A percentile compares a stretch with the other conserved stretches of the same genome.
phyloP scores from a whole-genome alignment of 169 alveolate species.

The Cryptosporidium sp. region DNA sequence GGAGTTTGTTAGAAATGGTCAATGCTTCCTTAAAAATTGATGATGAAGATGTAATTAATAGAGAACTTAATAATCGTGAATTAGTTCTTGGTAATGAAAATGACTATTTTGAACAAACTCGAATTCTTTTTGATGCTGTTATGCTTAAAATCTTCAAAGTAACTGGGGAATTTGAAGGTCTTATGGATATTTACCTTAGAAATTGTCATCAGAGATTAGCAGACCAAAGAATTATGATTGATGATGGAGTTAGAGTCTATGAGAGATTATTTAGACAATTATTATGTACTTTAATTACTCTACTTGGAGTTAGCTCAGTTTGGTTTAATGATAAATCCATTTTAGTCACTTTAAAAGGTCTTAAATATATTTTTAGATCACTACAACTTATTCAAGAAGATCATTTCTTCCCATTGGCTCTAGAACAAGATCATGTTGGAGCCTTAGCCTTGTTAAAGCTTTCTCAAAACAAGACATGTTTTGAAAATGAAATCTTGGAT shows the following conservation, averaged over 20 bases:
- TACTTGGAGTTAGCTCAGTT: conserved; percentile 50
- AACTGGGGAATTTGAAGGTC: conserved; percentile 20
- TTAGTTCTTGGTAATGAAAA: neutral
- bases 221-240: neutral
- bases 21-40: neutral
- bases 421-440: conserved; percentile 72
- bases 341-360: conserved; percentile 7
- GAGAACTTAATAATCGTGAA: neutral
- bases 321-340: conserved; percentile 52
- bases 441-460: conserved; percentile 51
- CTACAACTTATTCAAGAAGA: conserved; percentile 37
- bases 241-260: neutral
- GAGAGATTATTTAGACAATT: conserved; percentile 48
- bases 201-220: neutral
- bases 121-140: conserved; percentile 45
- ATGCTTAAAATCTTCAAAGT: conserved; percentile 6
- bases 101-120: conserved; percentile 18
- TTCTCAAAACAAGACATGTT: conserved; percentile 28
- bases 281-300: conserved; percentile 44
- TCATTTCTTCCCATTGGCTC: conserved; percentile 40
- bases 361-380: conserved; percentile 36
- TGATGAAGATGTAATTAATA: conserved; percentile 23
- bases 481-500: conserved; percentile 27
- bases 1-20: neutral
- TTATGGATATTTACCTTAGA: conserved; percentile 6